These are phyloP conservation scores for Barnettozyma californica DNA, from an alignment of 805 yeast genomes.

Conservation along the genomic window DNA sequence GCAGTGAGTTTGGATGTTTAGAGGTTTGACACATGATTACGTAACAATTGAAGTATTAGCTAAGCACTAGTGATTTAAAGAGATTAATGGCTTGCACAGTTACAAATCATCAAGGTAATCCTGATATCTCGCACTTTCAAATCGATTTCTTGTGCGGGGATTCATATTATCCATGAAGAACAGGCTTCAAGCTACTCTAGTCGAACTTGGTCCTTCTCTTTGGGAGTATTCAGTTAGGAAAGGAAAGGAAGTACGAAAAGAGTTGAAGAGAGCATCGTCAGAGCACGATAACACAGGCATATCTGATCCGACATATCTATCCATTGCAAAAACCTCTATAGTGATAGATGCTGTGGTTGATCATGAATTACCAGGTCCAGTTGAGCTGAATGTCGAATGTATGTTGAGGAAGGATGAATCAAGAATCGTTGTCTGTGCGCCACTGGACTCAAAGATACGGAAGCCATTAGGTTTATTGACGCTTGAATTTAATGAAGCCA, in stretches of 20 bases:
- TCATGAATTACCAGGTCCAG: not conserved
- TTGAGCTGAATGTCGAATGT: not conserved
- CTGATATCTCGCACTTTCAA: not conserved
- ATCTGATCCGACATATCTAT: not conserved
- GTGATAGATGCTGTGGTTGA: not conserved
- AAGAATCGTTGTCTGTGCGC: not conserved
- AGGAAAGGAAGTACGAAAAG: not conserved
- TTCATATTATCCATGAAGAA: not conserved
- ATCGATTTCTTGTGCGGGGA: not conserved
- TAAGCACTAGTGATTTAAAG: too few relatives aligned
- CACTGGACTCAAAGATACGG: not conserved
- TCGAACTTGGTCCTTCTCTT: not conserved
- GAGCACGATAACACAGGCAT: not conserved
- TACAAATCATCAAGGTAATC: not conserved
- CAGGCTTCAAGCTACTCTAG: not conserved
- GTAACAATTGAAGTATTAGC: too few relatives aligned
- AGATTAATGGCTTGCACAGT: too few relatives aligned
- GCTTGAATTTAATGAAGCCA: not conserved
- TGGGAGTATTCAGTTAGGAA: not conserved
- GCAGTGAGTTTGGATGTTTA: too few relatives aligned
- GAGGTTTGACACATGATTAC: too few relatives aligned
- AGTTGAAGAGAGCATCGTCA: not conserved
- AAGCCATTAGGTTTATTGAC: not conserved
- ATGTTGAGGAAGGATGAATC: not conserved
- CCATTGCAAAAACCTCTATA: not conserved